Base-by-base conservation (phyloP, 331 rosid genomes). In the Acacia concinna region DNA sequence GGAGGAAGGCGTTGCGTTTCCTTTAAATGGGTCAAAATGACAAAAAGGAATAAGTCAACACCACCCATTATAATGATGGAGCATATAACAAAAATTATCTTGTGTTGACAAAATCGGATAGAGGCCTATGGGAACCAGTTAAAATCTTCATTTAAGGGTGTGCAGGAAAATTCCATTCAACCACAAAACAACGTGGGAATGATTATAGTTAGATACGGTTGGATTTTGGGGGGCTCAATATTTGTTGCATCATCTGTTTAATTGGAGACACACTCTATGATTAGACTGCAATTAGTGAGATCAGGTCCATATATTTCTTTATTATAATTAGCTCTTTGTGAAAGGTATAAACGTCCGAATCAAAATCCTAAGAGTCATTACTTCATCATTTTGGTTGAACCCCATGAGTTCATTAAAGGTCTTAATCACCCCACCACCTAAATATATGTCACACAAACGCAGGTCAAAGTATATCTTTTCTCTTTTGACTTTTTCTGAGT, bases 151-250 rank as follows among this genome's bases (percentile, higher is more conserved):
- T 43, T 8, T 5, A 73, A 68, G 75, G 72, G 82, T 65, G 69
- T 78, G 78, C 17, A 37, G 72, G 51, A 56, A 68, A 79, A 49
- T 49, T 49, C 57, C 18, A 49, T 49, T 49, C 57, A 49, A 74
- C 86, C 79, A 67, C 79, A 89, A 79, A 84, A 76, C 76, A 82
- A 64, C 38, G 17, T 14, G 56, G 73, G 75, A 80, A 91, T 91
- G 91, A 91, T 91, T 84, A 83, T 72, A 79, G 37, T 25, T 78
- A 69, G 93, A 91, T 91, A 83, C 74, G 86, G 90, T 84, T 84
- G 86, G 93, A 91, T 91, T 82, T 77, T 80, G 93, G 81, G 93
- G 93, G 87, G 89, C 77, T 83, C 89, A 82, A 38, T 51, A 25
- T 60, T 71, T 57, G 40, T 40, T 49, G 65, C 73, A 57, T 67